Evolutionary conservation across 345 rosid genomes (phyloP), one percentile per base, ranked within the genome.

Genomic region (Raphanus raphanistrum): DNA sequence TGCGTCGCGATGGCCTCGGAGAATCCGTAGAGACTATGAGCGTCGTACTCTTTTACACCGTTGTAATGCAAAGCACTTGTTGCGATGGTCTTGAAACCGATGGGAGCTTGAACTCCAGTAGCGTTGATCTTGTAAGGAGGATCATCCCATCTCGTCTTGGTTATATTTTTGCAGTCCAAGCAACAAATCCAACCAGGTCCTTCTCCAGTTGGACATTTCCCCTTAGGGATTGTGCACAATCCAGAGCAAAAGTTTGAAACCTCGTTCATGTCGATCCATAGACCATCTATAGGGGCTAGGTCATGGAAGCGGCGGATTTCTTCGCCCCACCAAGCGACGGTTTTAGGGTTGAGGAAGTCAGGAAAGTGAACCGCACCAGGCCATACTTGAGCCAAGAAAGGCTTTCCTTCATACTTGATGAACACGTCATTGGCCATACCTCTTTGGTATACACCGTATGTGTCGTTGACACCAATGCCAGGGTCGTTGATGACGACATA

Each of bases 241-340:
- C 98, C 97, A 0, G 89, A 76, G 64, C 98, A 95, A 80, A 95
- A 90, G 80, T 95, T 95, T 1, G 99, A 95, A 32, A 84, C 99
- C 64, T 95, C 98, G 58, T 95, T 92, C 99, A 95, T 95, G 84
- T 95, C 98, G 36, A 95, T 92, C 99, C 96, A 92, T 1, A 92
- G 71, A 63, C 99, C 99, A 75, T 95, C 87, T 12, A 95, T 87
- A 6, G 98, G 97, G 74, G 87, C 97, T 36, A 95, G 88, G 15
- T 90, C 89, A 60, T 92, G 99, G 81, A 95, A 91, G 6, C 98
- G 90, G 15, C 83, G 91, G 78, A 95, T 77, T 50, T 95, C 99
- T 62, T 91, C 91, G 0, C 89, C 96, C 99, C 99, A 91, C 97
- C 99, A 95, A 8, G 80, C 70, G 15, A 95, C 93, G 0, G 98